Evolutionary conservation across 768 basidiomycete genomes (phyloP), one percentile per base, ranked within the genome.

Genomic region (Termitomyces sp.): DNA sequence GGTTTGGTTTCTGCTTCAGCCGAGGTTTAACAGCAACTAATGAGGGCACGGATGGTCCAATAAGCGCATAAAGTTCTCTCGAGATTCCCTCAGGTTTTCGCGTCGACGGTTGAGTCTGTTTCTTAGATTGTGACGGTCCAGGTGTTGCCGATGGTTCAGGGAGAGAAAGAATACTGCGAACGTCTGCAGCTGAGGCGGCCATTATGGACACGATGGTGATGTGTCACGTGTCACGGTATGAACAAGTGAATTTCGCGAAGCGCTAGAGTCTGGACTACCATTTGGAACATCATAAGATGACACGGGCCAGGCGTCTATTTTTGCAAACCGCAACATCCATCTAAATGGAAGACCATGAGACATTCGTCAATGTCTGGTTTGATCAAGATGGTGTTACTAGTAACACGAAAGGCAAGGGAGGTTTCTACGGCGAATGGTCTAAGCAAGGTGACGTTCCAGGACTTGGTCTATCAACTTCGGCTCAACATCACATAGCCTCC

Each of bases 21-120:
- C 87, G 85, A 37, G 92, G 91, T 69, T 92, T 91, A 59, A 88
- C 81, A 36, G 90, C 83, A 0, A 87, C 88, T 51, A 98, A 81
- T 2, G 89, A 86, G 0, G 96, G 95, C 12, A 90, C 89, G 50
- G 92, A 90, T 60, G 93, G 87, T n/a, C 96, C 96, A 63, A 99
- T 98, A 59, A 99, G 84, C 1, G 91, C 87, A 74, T 91, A 98
- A 2, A 99, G 81, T 72, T 98, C 95, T 64, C 95, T 80, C 0
- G 94, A 89, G 60, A 98, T 95, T 20, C 96, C 95, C 20, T 94
- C 92, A 4, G 91, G 91, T 72, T 91, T 93, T 67, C 82, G 81
- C 18, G 75, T 67, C 13, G 77, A 67, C 2, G 74, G 18, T n/a
- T 75, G 56, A 24, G 69, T 37, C 3, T 73, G 59, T 64, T 82